Base-by-base conservation (phyloP, 1,139 yeast species). In the Yamadazyma diddensiae region DNA sequence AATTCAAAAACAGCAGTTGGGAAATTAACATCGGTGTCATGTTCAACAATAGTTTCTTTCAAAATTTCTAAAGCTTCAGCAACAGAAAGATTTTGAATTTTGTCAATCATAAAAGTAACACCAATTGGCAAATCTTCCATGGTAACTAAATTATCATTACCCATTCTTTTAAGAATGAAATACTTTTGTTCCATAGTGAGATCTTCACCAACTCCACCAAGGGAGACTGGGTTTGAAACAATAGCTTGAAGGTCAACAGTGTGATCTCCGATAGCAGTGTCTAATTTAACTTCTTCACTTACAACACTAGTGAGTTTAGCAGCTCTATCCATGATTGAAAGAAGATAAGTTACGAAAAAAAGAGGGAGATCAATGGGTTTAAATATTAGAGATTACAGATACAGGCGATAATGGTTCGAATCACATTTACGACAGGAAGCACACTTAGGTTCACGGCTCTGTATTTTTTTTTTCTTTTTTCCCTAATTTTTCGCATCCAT, bases 11-110 rank as follows among this genome's bases (percentile, higher is more conserved):
- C 70, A 6, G 51, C 57, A 6, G 45, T 39, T 4, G 77, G 70
- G 41, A 76, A 65, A 45, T 78, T 78, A 33, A 67, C 62, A 49
- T 78, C 84, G 26, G 58, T 65, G 2, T 48, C 45, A 44, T 73
- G 77, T 24, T 67, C 65, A 1, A 44, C 56, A 3, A 65, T 38
- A 4, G 70, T 62, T n/a, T 59, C 53, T 29, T 53, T 46, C 30
- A 78, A 55, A 27, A 73, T 63, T 15, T 53, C 58, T 3, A 70
- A 20, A 0, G 79, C 67, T 34, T 70, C 71, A 8, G 57, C 62
- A 12, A 57, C 49, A 2, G 64, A 33, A 47, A 75, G 42, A 13
- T 45, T 41, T 15, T 54, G 57, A 31, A 71, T 55, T 42, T 67
- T 67, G 25, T 61, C 62, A 45, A 65, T 50, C 51, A 72, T 55